phyloP scores from a whole-genome alignment of 179 eudicot genomes.

The Heliamphora pulchella region DNA sequence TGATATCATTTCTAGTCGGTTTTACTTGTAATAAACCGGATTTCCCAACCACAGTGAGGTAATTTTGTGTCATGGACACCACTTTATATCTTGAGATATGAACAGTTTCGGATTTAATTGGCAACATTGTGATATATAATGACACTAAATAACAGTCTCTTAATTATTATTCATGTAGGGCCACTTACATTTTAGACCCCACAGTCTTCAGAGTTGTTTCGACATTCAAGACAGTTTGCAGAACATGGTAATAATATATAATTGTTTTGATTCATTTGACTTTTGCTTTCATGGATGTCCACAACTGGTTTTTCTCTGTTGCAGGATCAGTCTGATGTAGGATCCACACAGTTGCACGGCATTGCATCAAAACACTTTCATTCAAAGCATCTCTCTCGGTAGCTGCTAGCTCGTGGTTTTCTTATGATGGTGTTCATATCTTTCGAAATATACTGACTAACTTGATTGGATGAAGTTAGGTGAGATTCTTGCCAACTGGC shows the following conservation, averaged over 20 bases:
- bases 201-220: constrained; percentile 17
- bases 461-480: constrained; percentile 1
- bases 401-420: background rate
- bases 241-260: constrained; percentile 4
- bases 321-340: constrained; percentile 16
- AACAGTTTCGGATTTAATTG: background rate
- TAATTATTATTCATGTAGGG: constrained; percentile 20
- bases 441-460: background rate
- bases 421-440: background rate
- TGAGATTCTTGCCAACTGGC: background rate
- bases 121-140: background rate
- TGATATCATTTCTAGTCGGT: background rate
- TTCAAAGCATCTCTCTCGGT: constrained; percentile 12
- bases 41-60: background rate
- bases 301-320: background rate
- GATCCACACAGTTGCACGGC: constrained; percentile 12
- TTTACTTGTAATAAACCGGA: background rate
- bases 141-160: too few relatives aligned
- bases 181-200: constrained; percentile 17
- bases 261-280: background rate
- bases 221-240: constrained; percentile 13
- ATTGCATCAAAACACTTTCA: constrained; percentile 1
- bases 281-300: background rate
- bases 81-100: background rate
- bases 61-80: background rate